Base-by-base conservation (phyloP, 495 filamentous ascomycete species). In the Penicillium herquei region DNA sequence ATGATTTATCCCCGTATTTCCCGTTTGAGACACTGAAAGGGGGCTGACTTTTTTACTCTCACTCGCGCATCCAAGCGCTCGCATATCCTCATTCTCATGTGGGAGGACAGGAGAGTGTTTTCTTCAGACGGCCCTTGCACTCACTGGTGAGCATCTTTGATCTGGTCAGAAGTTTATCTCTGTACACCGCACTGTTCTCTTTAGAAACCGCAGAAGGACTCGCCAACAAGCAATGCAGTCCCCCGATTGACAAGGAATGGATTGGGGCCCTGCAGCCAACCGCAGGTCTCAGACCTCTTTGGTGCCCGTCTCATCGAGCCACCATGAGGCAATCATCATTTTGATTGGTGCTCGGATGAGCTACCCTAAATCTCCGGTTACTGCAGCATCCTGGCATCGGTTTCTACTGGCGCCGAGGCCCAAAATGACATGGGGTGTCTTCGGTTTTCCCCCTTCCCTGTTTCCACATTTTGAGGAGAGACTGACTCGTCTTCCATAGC, bases 231-330 rank as follows among this genome's bases (percentile, higher is more conserved):
- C 17, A 37, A 64, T 63, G 70, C 62, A 59, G 55, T 41, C 51
- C 67, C 47, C 66, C 63, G 68, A 66, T 34, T 58, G 68, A 71
- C 70, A 66, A 65, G 62, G 61, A 58, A 54, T 26, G 61, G 49
- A 51, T 58, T 57, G 18, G 9, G 34, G 34, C 54, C 62, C 67
- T 76, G 73, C 73, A 69, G 58, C 68, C 62, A 67, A 43, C 73
- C 73, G 73, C 66, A 57, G 51, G 60, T 67, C 69, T 69, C 58
- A 71, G 70, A 60, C 70, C 70, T 69, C 62, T 63, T 64, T 67
- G 59, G 68, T 64, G 55, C 47, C 64, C 52, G 59, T 65, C 46
- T 68, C 51, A 56, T 61, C 52, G 50, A 70, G 59, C 58, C 46
- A 62, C 52, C 41, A 52, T 53, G 39, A 47, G 40, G 49, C 35